These are phyloP conservation scores for Verticillium alfalfae DNA, from an alignment of 2,329 filamentous ascomycete species.

Conservation along the genomic window DNA sequence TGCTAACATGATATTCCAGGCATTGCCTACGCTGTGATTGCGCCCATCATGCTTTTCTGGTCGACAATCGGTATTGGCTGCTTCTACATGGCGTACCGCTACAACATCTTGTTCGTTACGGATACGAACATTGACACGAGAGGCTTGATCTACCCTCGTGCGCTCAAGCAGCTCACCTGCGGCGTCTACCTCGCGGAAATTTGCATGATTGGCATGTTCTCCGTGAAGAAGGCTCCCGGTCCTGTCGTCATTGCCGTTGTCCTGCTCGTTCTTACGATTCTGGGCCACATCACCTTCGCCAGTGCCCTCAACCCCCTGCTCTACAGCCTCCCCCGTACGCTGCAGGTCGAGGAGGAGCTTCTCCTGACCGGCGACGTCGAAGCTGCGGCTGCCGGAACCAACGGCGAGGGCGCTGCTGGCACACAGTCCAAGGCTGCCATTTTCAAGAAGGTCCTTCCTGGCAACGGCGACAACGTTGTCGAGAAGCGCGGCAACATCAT, in stretches of 20 bases:
- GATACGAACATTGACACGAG: constrained; percentile 79
- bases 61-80: constrained; percentile 69
- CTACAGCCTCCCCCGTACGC: constrained; percentile 63
- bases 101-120: constrained; percentile 79
- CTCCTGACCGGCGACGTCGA: constrained; percentile 14
- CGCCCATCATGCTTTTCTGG: constrained; percentile 76
- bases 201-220: constrained; percentile 77
- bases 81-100: constrained; percentile 81
- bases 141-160: constrained; percentile 81
- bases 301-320: constrained; percentile 66
- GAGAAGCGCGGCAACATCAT: constrained; percentile 53
- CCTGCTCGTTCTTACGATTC: constrained; percentile 68
- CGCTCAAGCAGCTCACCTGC: constrained; percentile 77
- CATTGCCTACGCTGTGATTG: constrained; percentile 78
- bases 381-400: not conserved
- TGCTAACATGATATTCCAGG: constrained; percentile 24
- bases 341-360: constrained; percentile 34
- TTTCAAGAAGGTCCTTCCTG: constrained; percentile 9
- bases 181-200: constrained; percentile 77
- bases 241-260: constrained; percentile 71
- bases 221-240: constrained; percentile 59
- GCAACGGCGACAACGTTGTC: constrained; percentile 15
- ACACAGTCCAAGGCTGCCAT: constrained; percentile 11
- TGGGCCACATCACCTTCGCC: constrained; percentile 72
- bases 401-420: not conserved